phyloP scores from a whole-genome alignment of 306 rosid species.

The Canavalia gladiata region DNA sequence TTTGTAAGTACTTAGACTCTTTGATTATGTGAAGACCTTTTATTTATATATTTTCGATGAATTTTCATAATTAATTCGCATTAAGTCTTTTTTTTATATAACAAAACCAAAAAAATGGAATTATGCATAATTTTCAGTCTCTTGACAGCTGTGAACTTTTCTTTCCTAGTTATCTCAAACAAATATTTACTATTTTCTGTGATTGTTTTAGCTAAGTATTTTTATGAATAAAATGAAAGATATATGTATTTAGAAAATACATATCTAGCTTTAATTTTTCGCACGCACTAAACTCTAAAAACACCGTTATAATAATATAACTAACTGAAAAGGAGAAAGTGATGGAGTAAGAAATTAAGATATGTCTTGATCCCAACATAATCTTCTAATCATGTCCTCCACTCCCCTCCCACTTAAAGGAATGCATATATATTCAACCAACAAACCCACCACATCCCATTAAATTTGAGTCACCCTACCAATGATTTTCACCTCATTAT shows the following conservation, averaged over 20 bases:
- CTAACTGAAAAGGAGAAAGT: neutral
- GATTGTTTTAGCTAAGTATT: neutral
- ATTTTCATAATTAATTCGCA: neutral
- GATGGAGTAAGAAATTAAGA: neutral
- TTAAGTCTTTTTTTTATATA: neutral
- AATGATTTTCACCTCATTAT: conserved; percentile 9
- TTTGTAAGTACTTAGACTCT: no score
- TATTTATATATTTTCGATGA: no score
- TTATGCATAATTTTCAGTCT: neutral
- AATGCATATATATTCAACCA: neutral
- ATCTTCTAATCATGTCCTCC: neutral
- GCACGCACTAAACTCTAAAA: neutral
- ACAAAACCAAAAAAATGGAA: neutral
- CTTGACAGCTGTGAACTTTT: neutral
- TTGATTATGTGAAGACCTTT: no score
- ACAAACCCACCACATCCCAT: conserved; percentile 24
- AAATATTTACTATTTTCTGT: neutral
- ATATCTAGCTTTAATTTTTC: neutral
- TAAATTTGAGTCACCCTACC: conserved; percentile 26
- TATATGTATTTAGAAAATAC: neutral
- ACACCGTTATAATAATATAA: neutral
- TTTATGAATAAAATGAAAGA: neutral
- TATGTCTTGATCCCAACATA: neutral
- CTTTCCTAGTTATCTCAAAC: neutral
- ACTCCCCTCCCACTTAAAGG: conserved; percentile 5